Evolutionary conservation across 345 rosid species (phyloP), one percentile per base, ranked within the genome.

Genomic region (Salix dunnii): DNA sequence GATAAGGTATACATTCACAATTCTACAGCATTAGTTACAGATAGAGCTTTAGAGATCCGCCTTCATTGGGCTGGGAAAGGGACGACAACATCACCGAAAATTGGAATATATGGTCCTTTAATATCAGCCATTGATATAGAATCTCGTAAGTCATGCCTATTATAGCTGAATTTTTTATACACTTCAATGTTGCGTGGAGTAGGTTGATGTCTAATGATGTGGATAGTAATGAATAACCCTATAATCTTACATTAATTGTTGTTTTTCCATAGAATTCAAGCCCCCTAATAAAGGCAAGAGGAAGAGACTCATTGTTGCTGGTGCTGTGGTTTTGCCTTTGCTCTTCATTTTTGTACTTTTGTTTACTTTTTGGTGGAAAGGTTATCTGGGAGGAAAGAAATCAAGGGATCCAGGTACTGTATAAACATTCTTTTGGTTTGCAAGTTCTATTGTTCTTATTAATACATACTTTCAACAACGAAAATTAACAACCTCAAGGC

Each of bases 11-110:
- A 55, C 27, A 55, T 55, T n/a, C 61, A 55, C 9, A 55, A 55
- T 8, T 21, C 13, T n/a, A 55, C 27, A 55, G 13, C 27, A 7
- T 9, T 1, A 21, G 79, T 80, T 61, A 71, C 51, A 0, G 43
- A 75, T 42, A 75, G 72, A 71, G 66, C 55, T 10, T 55, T 80
- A 68, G 76, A 80, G 79, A 71, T 68, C 64, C 62, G 79, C 6
- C 67, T 71, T 30, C 72, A 75, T 66, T 80, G 70, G 70, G 78
- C 81, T 40, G 78, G 79, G 12, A 81, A 74, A 74, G 84, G 84
- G 36, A 81, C 81, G 27, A 77, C 76, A 25, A 31, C n/a, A 14
- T 70, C 78, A 25, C 81, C 79, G 21, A 0, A 8, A 2, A 36
- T 65, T 31, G 79, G 84, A 28, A 67, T 42, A 70, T 81, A 77